Evolutionary conservation across 2,329 filamentous ascomycete species (phyloP).

Genomic region (Pestalotiopsis sp.): DNA sequence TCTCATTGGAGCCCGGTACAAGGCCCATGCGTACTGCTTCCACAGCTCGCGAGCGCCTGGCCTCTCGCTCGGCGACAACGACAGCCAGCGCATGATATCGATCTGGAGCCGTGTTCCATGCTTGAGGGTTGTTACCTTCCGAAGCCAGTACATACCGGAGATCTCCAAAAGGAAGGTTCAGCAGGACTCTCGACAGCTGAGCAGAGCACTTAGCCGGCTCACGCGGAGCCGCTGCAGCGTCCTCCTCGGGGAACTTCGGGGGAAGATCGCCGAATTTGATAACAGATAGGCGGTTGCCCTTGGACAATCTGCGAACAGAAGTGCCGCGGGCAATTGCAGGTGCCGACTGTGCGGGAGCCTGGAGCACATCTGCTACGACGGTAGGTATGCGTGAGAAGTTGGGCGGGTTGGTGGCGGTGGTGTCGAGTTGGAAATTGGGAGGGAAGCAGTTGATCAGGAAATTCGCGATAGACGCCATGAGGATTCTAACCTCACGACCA

Average conservation of each 20-base stretch:
- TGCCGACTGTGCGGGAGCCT: slow-evolving; percentile 35
- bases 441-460: slow-evolving; percentile 66
- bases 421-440: slow-evolving; percentile 61
- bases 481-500: slow-evolving; percentile 54
- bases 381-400: slow-evolving; percentile 45
- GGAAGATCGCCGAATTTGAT: slow-evolving; percentile 74
- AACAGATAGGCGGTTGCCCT: slow-evolving; percentile 57
- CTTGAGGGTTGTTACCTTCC: slow-evolving; percentile 53
- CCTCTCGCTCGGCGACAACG: slow-evolving; percentile 61
- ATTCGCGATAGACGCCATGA: slow-evolving; percentile 58
- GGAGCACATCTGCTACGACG: slow-evolving; percentile 28
- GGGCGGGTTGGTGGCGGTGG: slow-evolving; percentile 37
- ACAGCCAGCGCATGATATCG: slow-evolving; percentile 51
- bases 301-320: slow-evolving; percentile 34
- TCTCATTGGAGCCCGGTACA: slow-evolving; percentile 36
- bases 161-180: slow-evolving; percentile 70
- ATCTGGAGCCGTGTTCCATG: slow-evolving; percentile 50
- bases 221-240: slow-evolving; percentile 19
- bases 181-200: slow-evolving; percentile 65
- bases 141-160: slow-evolving; percentile 69
- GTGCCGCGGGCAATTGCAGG: slow-evolving; percentile 42
- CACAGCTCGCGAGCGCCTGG: slow-evolving; percentile 49
- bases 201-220: slow-evolving; percentile 42
- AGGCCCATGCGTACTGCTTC: slow-evolving; percentile 41
- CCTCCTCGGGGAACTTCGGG: slow-evolving; percentile 35